A percentile compares a stretch with the other conserved stretches of the same genome.
Conservation (phyloP, 1,284 basidiomycete species). For the Cryptococcus sp. region DNA sequence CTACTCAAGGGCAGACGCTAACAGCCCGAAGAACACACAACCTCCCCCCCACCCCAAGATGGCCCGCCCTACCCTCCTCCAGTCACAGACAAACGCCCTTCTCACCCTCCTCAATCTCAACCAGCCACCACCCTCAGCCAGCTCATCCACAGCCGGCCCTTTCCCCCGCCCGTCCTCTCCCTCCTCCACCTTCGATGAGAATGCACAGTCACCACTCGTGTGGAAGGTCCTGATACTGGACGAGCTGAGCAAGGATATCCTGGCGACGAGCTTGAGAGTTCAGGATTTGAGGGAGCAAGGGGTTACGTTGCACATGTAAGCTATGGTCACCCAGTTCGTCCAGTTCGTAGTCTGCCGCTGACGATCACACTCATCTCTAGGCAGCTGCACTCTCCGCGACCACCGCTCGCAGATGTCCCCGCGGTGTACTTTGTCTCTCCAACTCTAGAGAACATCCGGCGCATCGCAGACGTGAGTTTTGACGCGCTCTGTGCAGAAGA, state of each 20-base stretch:
- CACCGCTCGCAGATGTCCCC: slow-evolving; percentile 89
- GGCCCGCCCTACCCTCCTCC: slow-evolving; percentile 50
- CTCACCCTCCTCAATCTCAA: slow-evolving; percentile 55
- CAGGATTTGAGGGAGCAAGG: slow-evolving; percentile 95
- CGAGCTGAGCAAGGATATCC: slow-evolving; percentile 90
- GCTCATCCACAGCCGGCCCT: slow-evolving; percentile 26
- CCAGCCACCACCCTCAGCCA: slow-evolving; percentile 34
- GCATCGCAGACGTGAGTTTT: slow-evolving; percentile 73
- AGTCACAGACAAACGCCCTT: slow-evolving; percentile 53
- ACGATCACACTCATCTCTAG: slow-evolving; percentile 56
- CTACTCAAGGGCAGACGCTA: background rate
- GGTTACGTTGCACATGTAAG: slow-evolving; percentile 93
- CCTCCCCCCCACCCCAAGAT: slow-evolving; percentile 13
- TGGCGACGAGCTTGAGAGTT: slow-evolving; percentile 90
- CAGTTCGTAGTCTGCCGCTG: background rate
- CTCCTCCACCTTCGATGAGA: slow-evolving; percentile 35
- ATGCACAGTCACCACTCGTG: slow-evolving; percentile 65
- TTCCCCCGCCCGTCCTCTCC: slow-evolving; percentile 41
- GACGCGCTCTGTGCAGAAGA: background rate
- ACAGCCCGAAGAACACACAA: background rate
- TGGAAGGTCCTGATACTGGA: slow-evolving; percentile 98
- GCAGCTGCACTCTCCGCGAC: slow-evolving; percentile 85
- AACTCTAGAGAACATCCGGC: slow-evolving; percentile 75
- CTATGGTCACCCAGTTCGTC: background rate
- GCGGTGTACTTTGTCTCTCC: slow-evolving; percentile 97